Evolutionary conservation across 2,329 filamentous ascomycete species (phyloP).

Genomic region (Neonectria sp.): DNA sequence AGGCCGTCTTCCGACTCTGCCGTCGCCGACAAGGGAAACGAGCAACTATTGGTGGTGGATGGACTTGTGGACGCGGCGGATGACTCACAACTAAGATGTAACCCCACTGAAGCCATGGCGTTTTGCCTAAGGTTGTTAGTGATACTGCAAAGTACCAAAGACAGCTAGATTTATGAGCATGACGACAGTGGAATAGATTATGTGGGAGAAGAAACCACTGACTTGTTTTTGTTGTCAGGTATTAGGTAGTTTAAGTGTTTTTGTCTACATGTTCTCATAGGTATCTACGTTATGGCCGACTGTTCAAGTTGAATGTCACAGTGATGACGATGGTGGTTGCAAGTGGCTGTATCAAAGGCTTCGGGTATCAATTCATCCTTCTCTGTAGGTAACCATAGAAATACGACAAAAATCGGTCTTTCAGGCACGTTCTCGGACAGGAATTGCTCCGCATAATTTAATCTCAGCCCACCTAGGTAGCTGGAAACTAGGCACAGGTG

Average conservation of each 20-base stretch:
- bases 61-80: not conserved
- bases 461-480: not conserved
- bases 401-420: not conserved
- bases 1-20: slow-evolving; percentile 37
- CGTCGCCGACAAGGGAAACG: slow-evolving; percentile 1
- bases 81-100: slow-evolving; percentile 32
- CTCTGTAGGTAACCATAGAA: slow-evolving; percentile 1
- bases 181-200: slow-evolving; percentile 6
- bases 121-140: slow-evolving; percentile 16
- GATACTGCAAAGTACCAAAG: not conserved
- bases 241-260: not conserved
- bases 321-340: not conserved
- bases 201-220: not conserved
- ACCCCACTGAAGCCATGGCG: slow-evolving; percentile 19
- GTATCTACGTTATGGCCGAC: not conserved
- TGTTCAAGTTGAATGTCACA: not conserved
- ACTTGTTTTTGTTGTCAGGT: not conserved
- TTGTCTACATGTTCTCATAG: not conserved
- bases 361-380: not conserved
- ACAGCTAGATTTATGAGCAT: slow-evolving; percentile 22
- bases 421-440: not conserved
- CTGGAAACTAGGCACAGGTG: slow-evolving; percentile 8
- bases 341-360: not conserved
- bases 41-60: slow-evolving; percentile 13
- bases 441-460: not conserved